Percentiles rank a stretch among this genome's conserved stretches.
Conservation (phyloP, 78 protist species). For the Dictyostelium brefeldianum region DNA sequence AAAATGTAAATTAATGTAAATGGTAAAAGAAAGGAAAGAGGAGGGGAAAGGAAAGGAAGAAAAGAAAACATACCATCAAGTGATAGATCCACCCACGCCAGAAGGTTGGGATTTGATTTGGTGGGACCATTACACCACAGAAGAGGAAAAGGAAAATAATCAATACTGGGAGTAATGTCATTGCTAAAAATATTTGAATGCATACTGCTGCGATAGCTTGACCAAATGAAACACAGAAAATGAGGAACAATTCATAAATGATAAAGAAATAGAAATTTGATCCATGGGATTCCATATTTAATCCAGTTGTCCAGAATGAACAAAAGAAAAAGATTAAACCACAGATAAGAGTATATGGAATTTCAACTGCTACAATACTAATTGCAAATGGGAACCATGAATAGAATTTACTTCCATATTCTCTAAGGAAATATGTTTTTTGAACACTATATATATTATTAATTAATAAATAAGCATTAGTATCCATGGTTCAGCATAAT, state of each 20-base stretch:
- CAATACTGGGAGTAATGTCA: slow-evolving; percentile 62
- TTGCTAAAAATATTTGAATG: slow-evolving; percentile 58
- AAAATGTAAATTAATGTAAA: too few relatives aligned
- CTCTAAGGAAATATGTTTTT: slow-evolving; percentile 60
- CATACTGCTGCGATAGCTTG: slow-evolving; percentile 72
- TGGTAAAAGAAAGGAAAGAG: too few relatives aligned
- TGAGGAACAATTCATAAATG: slow-evolving; percentile 33
- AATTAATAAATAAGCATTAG: not conserved
- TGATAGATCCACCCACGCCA: slow-evolving; percentile 63
- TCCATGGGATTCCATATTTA: not conserved
- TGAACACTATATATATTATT: not conserved
- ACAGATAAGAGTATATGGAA: slow-evolving; percentile 48
- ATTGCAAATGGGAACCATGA: slow-evolving; percentile 81
- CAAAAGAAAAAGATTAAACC: slow-evolving; percentile 62
- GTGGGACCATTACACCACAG: slow-evolving; percentile 73
- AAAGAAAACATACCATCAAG: too few relatives aligned
- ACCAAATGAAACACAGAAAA: slow-evolving; percentile 75
- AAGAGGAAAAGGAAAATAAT: slow-evolving; percentile 78
- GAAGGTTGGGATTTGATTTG: slow-evolving; percentile 33
- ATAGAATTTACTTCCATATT: slow-evolving; percentile 69
- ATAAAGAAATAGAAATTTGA: slow-evolving; percentile 72
- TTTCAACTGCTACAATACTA: slow-evolving; percentile 55
- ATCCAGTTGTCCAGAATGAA: slow-evolving; percentile 71
- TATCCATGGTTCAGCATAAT: slow-evolving; percentile 5
- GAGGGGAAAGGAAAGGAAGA: too few relatives aligned